phyloP scores from a whole-genome alignment of 1,139 yeast species.

The Nakaseomyces delphensis region DNA sequence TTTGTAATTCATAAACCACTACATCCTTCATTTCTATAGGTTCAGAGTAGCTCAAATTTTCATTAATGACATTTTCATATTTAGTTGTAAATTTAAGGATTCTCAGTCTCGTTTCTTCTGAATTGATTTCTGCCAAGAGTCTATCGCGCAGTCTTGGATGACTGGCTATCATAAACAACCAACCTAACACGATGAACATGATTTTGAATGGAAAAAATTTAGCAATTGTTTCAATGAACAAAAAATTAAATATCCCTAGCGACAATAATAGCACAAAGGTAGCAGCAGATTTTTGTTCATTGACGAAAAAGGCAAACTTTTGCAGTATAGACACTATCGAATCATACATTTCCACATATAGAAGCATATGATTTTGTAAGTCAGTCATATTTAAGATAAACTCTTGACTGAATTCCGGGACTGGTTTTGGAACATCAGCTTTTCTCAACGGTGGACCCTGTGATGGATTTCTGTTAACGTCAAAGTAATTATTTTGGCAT shows the following conservation, averaged over 20 bases:
- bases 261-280: slow-evolving; percentile 37
- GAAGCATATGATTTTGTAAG: slow-evolving; percentile 72
- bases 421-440: slow-evolving; percentile 56
- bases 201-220: slow-evolving; percentile 35
- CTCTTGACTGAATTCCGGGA: slow-evolving; percentile 71
- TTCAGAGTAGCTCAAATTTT: slow-evolving; percentile 32
- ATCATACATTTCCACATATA: slow-evolving; percentile 60
- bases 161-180: slow-evolving; percentile 42
- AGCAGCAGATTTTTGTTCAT: slow-evolving; percentile 54
- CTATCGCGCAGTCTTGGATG: slow-evolving; percentile 49
- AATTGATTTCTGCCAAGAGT: slow-evolving; percentile 40
- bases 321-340: slow-evolving; percentile 40
- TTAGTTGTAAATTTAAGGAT: slow-evolving; percentile 40
- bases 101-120: slow-evolving; percentile 53
- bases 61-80: slow-evolving; percentile 36
- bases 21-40: slow-evolving; percentile 37
- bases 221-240: slow-evolving; percentile 32
- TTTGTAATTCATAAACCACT: slow-evolving; percentile 67
- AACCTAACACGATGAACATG: slow-evolving; percentile 36
- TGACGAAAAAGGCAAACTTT: slow-evolving; percentile 56
- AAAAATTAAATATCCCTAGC: slow-evolving; percentile 31
- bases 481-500: slow-evolving; percentile 26
- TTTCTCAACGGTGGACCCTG: slow-evolving; percentile 44
- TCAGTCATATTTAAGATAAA: slow-evolving; percentile 73
- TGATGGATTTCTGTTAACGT: slow-evolving; percentile 46